Conservation (phyloP, 495 filamentous ascomycete genomes). For the Penicillium chermesinum region DNA sequence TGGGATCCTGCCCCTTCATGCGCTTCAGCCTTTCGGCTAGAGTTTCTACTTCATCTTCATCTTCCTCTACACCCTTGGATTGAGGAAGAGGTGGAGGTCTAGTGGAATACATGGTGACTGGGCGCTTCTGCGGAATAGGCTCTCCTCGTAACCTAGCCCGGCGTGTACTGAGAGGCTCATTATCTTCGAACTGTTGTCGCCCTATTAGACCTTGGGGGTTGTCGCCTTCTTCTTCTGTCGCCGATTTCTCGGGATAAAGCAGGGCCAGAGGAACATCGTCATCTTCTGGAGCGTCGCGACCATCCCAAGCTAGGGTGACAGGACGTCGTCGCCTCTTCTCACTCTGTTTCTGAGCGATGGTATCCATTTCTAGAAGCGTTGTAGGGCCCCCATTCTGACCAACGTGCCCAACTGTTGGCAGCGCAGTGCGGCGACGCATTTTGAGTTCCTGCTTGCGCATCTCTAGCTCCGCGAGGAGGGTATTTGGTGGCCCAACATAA, state of each 20-base stretch:
- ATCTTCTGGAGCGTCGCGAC: conserved; percentile 52
- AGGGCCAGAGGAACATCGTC: conserved; percentile 85
- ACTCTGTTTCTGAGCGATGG: conserved; percentile 81
- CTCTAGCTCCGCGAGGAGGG: conserved; percentile 87
- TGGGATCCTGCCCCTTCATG: conserved; percentile 53
- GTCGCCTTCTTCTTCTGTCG: conserved; percentile 50
- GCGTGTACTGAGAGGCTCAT: conserved; percentile 77
- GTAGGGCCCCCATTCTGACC: conserved; percentile 52
- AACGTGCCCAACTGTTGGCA: conserved; percentile 59
- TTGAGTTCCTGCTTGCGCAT: conserved; percentile 81
- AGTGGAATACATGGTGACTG: conserved; percentile 34
- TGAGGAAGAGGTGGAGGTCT: conserved; percentile 10
- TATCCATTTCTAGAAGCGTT: conserved; percentile 88
- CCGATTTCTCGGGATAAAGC: conserved; percentile 57
- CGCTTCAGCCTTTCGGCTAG: conserved; percentile 69
- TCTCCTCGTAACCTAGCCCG: conserved; percentile 70
- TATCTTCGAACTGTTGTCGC: conserved; percentile 79
- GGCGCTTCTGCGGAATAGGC: conserved; percentile 28
- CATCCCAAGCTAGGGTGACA: conserved; percentile 88
- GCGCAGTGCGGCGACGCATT: conserved; percentile 63
- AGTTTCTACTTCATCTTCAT: conserved; percentile 71
- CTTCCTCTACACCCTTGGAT: neutral
- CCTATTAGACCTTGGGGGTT: conserved; percentile 83
- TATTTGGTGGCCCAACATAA: conserved; percentile 73
- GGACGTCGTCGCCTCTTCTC: conserved; percentile 66